phyloP scores from a whole-genome alignment of 2,329 filamentous ascomycete genomes.

The Chalaropsis thielavioides region DNA sequence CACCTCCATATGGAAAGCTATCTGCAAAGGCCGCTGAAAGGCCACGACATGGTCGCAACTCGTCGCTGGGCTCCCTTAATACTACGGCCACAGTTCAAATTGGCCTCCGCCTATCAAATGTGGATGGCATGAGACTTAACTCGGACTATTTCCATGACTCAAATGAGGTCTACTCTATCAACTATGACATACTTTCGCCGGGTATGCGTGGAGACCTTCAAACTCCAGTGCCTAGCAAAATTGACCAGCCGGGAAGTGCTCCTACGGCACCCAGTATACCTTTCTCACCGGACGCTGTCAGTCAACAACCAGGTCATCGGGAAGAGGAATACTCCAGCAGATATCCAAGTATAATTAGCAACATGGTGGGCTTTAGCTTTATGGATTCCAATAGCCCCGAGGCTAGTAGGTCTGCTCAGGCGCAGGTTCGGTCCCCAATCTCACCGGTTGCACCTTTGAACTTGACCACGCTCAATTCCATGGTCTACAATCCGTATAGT shows the following conservation, averaged over 20 bases:
- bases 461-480: slow-evolving; percentile 32
- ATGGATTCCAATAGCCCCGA: background rate
- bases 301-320: background rate
- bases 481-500: slow-evolving; percentile 36
- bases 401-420: background rate
- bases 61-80: slow-evolving; percentile 35
- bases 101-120: slow-evolving; percentile 50
- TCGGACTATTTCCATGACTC: slow-evolving; percentile 24
- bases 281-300: background rate
- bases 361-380: slow-evolving; percentile 12
- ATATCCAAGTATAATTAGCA: slow-evolving; percentile 11
- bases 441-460: slow-evolving; percentile 11
- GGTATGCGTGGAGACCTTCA: slow-evolving; percentile 7
- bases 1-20: slow-evolving; percentile 10
- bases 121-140: slow-evolving; percentile 33
- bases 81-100: slow-evolving; percentile 60
- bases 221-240: slow-evolving; percentile 14
- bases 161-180: slow-evolving; percentile 28
- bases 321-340: slow-evolving; percentile 12
- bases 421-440: background rate
- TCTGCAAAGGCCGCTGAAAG: background rate
- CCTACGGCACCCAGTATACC: background rate
- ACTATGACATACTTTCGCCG: slow-evolving; percentile 20
- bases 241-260: slow-evolving; percentile 23
- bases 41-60: slow-evolving; percentile 39